Base-by-base conservation (phyloP, 192 early-diverging fungal genomes). In the Entomortierella chlamydospora region DNA sequence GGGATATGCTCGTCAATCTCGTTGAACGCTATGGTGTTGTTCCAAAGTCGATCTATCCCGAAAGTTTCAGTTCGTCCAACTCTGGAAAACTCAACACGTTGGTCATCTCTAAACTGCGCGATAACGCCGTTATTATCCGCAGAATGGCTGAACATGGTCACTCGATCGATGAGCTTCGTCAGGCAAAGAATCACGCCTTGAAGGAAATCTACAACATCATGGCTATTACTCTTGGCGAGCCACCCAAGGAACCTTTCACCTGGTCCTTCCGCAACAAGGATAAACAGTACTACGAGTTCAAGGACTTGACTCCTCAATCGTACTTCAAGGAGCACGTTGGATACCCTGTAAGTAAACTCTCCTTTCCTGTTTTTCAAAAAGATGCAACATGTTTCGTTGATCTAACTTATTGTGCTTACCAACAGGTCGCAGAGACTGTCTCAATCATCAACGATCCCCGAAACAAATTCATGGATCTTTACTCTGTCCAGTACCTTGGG, bases 1-100 rank as follows among this genome's bases (percentile, higher is more conserved):
- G 90, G 88, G 91, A 92, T 57, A 93, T 94, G 93, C 87, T 92
- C 52, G 85, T 94, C 65, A 91, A 91, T 55, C 70, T 94, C 15
- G 83, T 94, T 30, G 83, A 90, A 57, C 92, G 93, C 64, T 92
- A 94, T 71, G 91, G 93, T 51, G 81, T 94, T 1, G 91, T 92
- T 25, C 89, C 93, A 28, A 92, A 94, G 37, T 49, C 71, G 4
- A 62, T 72, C 7, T 93, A 89, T 57, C 90, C 91, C 7, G 92
- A 94, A 73, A 85, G 84, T 17, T 87, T 73, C 65, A 86, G 89
- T 60, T 91, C 92, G 11, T 90, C 90, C 13, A 85, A 67, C 56
- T 87, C 92, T 5, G 43, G 82, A 34, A 73, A 84, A 23, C 85
- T 94, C 45, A 88, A 93, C 72, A 61, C 64, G 61, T 59, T 94